Conservation (phyloP, 164 flowering plant species). For the Echeveria elegans region DNA sequence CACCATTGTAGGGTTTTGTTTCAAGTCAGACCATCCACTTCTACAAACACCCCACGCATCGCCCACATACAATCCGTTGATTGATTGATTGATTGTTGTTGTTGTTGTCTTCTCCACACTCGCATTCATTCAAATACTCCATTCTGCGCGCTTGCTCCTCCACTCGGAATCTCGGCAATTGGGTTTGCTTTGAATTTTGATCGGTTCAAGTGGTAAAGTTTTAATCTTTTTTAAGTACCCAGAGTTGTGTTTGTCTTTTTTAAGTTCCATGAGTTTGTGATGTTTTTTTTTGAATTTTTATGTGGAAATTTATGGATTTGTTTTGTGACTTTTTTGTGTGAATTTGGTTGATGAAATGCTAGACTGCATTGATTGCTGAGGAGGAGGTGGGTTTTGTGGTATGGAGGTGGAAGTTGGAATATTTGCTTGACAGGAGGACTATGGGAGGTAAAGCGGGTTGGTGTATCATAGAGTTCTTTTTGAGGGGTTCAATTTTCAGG, state of each 20-base stretch:
- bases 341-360: conserved; percentile 12
- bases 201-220: no score
- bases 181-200: no score
- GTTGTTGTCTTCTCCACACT: no score
- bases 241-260: background rate
- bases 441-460: background rate
- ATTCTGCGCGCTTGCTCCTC: background rate
- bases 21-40: background rate
- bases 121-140: background rate
- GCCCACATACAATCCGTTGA: background rate
- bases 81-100: conserved; percentile 4
- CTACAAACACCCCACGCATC: background rate
- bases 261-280: background rate
- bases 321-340: conserved; percentile 13
- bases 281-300: background rate
- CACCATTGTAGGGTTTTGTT: background rate
- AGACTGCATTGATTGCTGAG: conserved; percentile 1
- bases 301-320: conserved; percentile 6
- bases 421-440: background rate
- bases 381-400: no score
- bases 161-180: background rate
- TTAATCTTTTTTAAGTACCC: no score
- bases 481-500: conserved; percentile 1
- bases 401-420: background rate
- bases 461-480: conserved; percentile 14